These are phyloP conservation scores for Cryptosporidium sp. DNA, from an alignment of 169 alveolate genomes.

Conservation along the genomic window DNA sequence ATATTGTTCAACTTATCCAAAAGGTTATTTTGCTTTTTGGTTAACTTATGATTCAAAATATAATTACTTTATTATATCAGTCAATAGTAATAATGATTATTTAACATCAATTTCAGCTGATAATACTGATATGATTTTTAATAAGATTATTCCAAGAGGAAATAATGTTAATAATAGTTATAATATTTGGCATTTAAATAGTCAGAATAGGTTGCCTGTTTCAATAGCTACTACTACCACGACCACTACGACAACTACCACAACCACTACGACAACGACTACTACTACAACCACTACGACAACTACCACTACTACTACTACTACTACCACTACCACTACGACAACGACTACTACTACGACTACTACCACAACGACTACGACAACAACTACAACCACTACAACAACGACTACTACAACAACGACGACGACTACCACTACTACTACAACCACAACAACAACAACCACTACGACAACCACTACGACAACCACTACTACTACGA, in stretches of 20 bases:
- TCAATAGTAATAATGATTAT: conserved; percentile 18
- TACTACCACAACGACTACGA: too few species aligned
- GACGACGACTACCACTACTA: too few species aligned
- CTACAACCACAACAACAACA: too few species aligned
- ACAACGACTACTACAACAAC: too few species aligned
- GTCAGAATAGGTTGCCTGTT: neutral
- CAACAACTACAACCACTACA: too few species aligned
- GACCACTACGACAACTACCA: neutral
- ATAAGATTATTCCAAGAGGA: conserved; percentile 24
- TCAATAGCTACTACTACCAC: conserved; percentile 24
- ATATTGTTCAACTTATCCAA: conserved; percentile 59
- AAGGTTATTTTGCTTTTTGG: conserved; percentile 64
- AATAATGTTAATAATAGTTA: neutral
- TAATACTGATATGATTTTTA: neutral
- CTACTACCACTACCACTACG: too few species aligned
- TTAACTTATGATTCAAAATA: conserved; percentile 16
- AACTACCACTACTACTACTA: too few species aligned
- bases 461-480: neutral
- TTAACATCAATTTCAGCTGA: conserved; percentile 9
- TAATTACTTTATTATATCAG: conserved; percentile 4
- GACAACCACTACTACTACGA: conserved; percentile 68
- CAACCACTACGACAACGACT: too few species aligned
- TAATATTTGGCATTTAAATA: conserved; percentile 28
- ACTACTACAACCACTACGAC: neutral
- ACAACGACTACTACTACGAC: too few species aligned